phyloP scores from a whole-genome alignment of 2,329 filamentous ascomycete genomes.

The Colletotrichum liaoningense region DNA sequence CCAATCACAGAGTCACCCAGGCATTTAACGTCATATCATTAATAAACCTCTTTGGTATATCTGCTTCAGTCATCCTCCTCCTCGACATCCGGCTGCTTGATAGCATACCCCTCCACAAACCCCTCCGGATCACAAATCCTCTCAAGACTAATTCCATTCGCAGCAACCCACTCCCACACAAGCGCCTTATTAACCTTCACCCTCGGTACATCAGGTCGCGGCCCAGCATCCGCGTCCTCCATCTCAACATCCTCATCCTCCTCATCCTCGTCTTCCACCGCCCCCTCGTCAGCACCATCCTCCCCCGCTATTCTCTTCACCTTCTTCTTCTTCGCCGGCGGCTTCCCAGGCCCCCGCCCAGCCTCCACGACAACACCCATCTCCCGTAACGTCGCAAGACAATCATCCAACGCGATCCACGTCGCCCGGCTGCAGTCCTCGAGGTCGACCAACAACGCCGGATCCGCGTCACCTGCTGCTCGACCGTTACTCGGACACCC shows the following conservation, averaged over 20 bases:
- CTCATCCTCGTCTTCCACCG: conserved; percentile 37
- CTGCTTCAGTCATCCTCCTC: conserved; percentile 43
- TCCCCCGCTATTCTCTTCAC: conserved; percentile 10
- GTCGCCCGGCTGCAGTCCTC: conserved; percentile 80
- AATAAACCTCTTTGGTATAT: background rate
- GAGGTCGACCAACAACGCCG: conserved; percentile 67
- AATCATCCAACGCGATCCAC: conserved; percentile 88
- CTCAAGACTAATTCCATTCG: conserved; percentile 71
- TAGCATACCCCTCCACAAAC: conserved; percentile 76
- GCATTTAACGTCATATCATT: background rate
- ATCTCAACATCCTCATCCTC: conserved; percentile 39
- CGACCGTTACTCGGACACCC: conserved; percentile 33
- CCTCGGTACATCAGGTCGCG: conserved; percentile 50
- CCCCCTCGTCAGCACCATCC: conserved; percentile 27
- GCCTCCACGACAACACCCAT: conserved; percentile 79
- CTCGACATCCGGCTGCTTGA: conserved; percentile 52
- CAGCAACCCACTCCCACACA: conserved; percentile 74
- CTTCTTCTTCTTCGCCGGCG: conserved; percentile 27
- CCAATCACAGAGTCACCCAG: background rate
- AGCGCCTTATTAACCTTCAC: conserved; percentile 65
- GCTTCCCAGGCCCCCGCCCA: conserved; percentile 57
- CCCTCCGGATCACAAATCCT: conserved; percentile 79
- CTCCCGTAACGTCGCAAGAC: conserved; percentile 79
- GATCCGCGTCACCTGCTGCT: background rate
- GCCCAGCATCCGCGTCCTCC: conserved; percentile 42